Conservation (phyloP, 176 grass and related monocot genomes). For the Eragrostis nindensis region DNA sequence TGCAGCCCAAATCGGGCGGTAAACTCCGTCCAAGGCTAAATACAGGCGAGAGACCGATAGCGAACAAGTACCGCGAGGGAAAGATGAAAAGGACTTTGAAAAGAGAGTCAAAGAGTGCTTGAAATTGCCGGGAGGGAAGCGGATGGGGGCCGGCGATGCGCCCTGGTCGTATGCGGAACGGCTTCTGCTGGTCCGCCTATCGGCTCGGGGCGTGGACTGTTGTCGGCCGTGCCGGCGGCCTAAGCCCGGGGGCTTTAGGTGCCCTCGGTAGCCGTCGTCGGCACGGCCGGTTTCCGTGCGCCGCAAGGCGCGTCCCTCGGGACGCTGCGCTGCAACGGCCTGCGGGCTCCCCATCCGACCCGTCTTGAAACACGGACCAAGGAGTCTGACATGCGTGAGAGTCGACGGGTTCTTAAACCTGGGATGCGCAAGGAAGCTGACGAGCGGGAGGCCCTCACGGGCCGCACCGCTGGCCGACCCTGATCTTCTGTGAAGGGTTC, state of each 20-base stretch:
- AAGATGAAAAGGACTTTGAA: slow-evolving; percentile 84
- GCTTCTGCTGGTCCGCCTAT: too few relatives aligned
- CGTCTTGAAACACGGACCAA: slow-evolving; percentile 76
- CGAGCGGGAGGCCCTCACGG: slow-evolving; percentile 8
- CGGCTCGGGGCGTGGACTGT: too few relatives aligned
- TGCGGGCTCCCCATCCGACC: slow-evolving; percentile 68
- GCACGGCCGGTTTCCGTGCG: too few relatives aligned
- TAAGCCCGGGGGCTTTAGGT: too few relatives aligned
- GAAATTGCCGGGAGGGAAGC: slow-evolving; percentile 68
- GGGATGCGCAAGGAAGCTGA: too few relatives aligned
- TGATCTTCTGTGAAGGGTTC: slow-evolving; percentile 72
- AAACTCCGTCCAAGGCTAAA: slow-evolving; percentile 63
- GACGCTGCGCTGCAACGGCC: slow-evolving; percentile 29
- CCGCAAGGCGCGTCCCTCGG: neutral
- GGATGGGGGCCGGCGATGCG: slow-evolving; percentile 50
- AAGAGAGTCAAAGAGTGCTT: slow-evolving; percentile 80
- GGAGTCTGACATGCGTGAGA: neutral
- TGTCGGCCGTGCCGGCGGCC: too few relatives aligned
- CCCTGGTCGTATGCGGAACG: neutral
- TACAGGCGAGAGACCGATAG: slow-evolving; percentile 55
- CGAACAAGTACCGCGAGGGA: slow-evolving; percentile 41
- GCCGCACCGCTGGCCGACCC: slow-evolving; percentile 58
- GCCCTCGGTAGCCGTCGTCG: too few relatives aligned
- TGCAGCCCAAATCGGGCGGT: slow-evolving; percentile 52
- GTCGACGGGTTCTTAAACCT: neutral